A percentile compares a stretch with the other conserved stretches of the same genome.
phyloP scores from a whole-genome alignment of 352 stramenopile genomes.

The Blastocystis sp. region DNA sequence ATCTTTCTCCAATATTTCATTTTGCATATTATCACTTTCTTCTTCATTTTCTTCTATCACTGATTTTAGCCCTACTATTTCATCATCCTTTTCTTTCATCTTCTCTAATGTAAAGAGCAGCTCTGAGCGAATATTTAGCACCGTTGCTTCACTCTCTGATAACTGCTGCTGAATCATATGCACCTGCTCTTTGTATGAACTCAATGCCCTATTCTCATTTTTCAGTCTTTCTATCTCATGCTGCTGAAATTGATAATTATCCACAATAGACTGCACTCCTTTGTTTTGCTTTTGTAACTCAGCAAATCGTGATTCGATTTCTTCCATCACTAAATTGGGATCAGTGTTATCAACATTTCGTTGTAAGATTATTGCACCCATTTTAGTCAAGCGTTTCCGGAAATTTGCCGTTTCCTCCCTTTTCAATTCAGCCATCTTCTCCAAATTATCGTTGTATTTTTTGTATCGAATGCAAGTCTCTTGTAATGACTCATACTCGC shows the following conservation, averaged over 20 bases:
- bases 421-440: background rate
- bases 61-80: background rate
- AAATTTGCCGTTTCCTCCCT: background rate
- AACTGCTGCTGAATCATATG: background rate
- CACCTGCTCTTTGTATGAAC: background rate
- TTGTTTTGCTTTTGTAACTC: background rate
- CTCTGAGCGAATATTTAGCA: background rate
- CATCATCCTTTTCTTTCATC: background rate
- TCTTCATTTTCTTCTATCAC: background rate
- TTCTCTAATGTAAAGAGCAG: background rate
- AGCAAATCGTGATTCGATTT: background rate
- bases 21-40: background rate
- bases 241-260: background rate
- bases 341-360: background rate
- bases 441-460: background rate
- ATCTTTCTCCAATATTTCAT: background rate
- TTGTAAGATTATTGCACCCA: background rate
- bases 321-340: background rate
- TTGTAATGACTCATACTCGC: background rate
- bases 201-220: background rate
- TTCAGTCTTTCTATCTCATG: background rate
- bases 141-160: background rate
- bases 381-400: background rate
- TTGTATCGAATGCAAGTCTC: background rate
- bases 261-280: background rate